Conservation (phyloP, 2,329 filamentous ascomycete genomes). For the Teratosphaeria pseudoeucalypti region DNA sequence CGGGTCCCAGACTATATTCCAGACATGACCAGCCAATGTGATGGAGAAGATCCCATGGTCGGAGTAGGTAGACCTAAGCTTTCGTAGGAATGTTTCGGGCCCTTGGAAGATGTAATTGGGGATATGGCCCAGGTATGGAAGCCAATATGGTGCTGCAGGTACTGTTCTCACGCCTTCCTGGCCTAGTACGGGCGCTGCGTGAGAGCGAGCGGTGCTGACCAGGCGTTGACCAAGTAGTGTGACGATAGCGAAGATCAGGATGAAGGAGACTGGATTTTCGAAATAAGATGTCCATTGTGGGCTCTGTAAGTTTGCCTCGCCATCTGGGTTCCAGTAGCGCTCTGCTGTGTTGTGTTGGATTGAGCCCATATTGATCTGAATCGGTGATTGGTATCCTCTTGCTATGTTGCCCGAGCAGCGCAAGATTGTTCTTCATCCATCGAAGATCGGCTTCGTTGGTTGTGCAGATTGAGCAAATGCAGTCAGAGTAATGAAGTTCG, state of each 20-base stretch:
- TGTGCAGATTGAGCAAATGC: neutral
- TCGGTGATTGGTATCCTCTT: neutral
- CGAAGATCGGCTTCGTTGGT: neutral
- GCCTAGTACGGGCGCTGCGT: neutral
- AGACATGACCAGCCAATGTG: constrained; percentile 38
- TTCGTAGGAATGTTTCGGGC: constrained; percentile 34
- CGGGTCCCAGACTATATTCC: constrained; percentile 42
- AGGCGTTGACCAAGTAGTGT: constrained; percentile 12
- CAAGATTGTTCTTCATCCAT: neutral
- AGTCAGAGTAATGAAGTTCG: too few species aligned
- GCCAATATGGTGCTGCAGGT: constrained; percentile 45
- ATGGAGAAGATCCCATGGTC: constrained; percentile 37
- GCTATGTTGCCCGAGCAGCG: neutral
- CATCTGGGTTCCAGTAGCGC: neutral
- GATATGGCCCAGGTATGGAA: constrained; percentile 48
- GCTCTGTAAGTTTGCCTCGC: neutral
- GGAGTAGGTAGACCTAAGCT: constrained; percentile 29
- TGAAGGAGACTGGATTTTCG: constrained; percentile 1
- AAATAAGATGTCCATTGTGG: constrained; percentile 1
- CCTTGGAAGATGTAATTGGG: constrained; percentile 36
- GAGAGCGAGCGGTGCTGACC: constrained; percentile 6
- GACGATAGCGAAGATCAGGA: constrained; percentile 4
- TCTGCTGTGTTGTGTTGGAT: neutral
- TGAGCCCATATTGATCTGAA: neutral
- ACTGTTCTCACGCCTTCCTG: constrained; percentile 15